Evolutionary conservation across 2,329 filamentous ascomycete species (phyloP).

Genomic region (Diaporthe australafricana): DNA sequence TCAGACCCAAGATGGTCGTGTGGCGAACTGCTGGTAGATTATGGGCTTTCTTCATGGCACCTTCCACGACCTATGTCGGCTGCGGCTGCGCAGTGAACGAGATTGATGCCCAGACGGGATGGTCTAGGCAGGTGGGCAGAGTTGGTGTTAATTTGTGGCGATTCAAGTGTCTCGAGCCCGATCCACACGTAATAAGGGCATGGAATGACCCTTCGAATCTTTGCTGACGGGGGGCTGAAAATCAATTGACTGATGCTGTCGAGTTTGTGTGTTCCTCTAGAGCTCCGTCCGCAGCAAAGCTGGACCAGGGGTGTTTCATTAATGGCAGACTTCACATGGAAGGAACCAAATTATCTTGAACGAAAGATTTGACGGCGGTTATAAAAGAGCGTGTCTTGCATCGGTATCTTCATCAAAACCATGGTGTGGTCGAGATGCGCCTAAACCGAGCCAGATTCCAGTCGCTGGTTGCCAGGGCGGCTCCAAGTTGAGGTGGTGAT

Average conservation of each 20-base stretch:
- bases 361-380: no score
- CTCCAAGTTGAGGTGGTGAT: neutral
- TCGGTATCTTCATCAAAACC: neutral
- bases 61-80: neutral
- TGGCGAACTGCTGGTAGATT: neutral
- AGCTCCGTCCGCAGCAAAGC: no score
- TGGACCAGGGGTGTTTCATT: no score
- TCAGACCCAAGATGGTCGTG: conserved; percentile 3
- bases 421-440: neutral
- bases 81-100: neutral
- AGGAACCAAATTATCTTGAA: no score
- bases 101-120: neutral
- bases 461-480: neutral
- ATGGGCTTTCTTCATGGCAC: neutral
- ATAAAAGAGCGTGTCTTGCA: no score
- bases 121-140: neutral
- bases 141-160: neutral
- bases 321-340: no score
- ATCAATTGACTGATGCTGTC: no score
- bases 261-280: no score
- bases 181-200: neutral
- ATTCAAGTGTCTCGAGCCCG: neutral
- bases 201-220: no score
- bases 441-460: neutral
- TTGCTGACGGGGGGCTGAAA: neutral